These are phyloP conservation scores for Alternaria consortialis DNA, from an alignment of 2,329 filamentous ascomycete genomes.

Conservation along the genomic window DNA sequence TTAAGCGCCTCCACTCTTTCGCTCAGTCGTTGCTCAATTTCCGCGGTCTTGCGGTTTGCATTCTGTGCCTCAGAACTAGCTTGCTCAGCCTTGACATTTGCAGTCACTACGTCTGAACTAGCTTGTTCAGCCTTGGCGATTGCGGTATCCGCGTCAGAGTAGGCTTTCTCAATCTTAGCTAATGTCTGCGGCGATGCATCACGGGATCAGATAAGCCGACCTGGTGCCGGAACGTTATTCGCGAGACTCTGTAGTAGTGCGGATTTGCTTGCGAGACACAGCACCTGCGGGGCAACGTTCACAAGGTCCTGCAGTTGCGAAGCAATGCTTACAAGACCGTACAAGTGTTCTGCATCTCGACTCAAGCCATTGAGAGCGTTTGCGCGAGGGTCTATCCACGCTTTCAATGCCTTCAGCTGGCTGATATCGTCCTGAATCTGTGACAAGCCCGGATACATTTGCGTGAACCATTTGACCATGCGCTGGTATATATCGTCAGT, in stretches of 20 bases:
- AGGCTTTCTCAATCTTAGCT: not conserved
- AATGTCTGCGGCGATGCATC: not conserved
- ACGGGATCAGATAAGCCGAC: not conserved
- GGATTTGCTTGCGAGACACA: not conserved
- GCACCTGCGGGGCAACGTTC: not conserved
- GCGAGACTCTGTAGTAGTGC: slow-evolving; percentile 8
- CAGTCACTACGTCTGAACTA: not conserved
- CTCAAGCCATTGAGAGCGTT: not conserved
- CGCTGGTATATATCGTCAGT: slow-evolving; percentile 31
- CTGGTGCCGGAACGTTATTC: not conserved
- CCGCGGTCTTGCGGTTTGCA: not conserved
- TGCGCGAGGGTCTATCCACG: not conserved
- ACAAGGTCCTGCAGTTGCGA: slow-evolving; percentile 7
- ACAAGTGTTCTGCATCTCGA: slow-evolving; percentile 7
- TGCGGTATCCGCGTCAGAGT: not conserved
- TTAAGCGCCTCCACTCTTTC: not conserved
- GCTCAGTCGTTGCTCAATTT: not conserved
- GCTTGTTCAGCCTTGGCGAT: not conserved
- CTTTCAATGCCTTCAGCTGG: not conserved
- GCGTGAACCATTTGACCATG: slow-evolving; percentile 37
- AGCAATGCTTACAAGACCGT: not conserved
- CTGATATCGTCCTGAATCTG: slow-evolving; percentile 14
- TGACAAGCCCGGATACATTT: slow-evolving; percentile 24
- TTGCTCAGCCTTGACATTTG: not conserved
- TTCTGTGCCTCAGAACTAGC: not conserved